Base-by-base conservation (phyloP, 805 yeast genomes). In the Crinitomyces ghanaensis region DNA sequence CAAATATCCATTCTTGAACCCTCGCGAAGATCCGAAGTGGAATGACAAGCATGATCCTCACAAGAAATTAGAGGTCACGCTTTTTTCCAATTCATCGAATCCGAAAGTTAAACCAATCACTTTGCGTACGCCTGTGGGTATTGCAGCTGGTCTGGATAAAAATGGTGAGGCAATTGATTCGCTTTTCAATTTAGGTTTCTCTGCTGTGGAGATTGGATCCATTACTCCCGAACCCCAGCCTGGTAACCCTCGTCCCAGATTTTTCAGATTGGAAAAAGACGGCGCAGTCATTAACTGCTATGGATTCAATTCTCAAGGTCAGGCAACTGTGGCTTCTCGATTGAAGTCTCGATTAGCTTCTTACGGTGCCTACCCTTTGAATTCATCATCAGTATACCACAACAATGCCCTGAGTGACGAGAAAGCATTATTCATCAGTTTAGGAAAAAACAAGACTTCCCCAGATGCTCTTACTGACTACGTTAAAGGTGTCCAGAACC, bases 121-220 rank as follows among this genome's bases (percentile, higher is more conserved):
- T 0, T 59, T 88, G 51, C 66, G 67, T 14, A 76, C 77, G 36
- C 96, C 97, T 16, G 63, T 88, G 31, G 96, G 96, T 9, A 67
- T 86, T 47, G 96, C 97, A 31, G 97, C 97, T 17, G 97, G 97
- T 8, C 69, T 88, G 43, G 97, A 88, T 57, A 88, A 88, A 59
- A 77, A 86, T 49, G 97, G 83, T 33, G 93, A 84, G 50, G 94
- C 83, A 14, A 73, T 88, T 44, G 96, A 88, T 46, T 61, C 85
- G 0, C 64, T 88, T 38, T 76, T 77, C 45, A 66, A 75, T 42
- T 52, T 70, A 35, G 97, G 97, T 2, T 86, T 86, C 49, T 74
- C 88, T 11, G 83, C 83, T 54, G 91, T 84, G 43, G 97, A 88
- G 57, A 70, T 88, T 39, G 97, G 97, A 2, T 81, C 94, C 2